These are phyloP conservation scores for Oropetium thomaeum DNA, from an alignment of 176 grass and related monocot genomes.

Conservation along the genomic window DNA sequence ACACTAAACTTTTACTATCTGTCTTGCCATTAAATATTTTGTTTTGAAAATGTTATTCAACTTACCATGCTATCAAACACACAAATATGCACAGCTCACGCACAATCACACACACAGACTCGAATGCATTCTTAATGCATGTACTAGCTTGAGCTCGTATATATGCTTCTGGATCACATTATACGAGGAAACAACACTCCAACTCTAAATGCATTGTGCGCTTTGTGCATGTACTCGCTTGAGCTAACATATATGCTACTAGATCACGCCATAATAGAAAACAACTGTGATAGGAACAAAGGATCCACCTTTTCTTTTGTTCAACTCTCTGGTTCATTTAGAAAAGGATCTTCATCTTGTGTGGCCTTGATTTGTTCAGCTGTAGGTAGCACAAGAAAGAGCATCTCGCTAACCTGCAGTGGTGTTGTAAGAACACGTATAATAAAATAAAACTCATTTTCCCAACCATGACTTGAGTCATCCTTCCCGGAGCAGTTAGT, in stretches of 20 bases:
- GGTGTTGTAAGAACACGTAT: background rate
- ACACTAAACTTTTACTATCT: background rate
- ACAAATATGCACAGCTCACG: too few species aligned
- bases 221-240: background rate
- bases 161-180: too few species aligned
- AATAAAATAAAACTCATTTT: conserved; percentile 4
- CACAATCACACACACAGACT: too few species aligned
- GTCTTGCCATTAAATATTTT: background rate
- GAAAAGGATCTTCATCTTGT: background rate
- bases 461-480: background rate
- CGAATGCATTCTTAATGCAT: too few species aligned
- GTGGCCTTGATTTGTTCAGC: too few species aligned
- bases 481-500: background rate
- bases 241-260: background rate
- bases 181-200: too few species aligned
- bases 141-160: too few species aligned
- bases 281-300: background rate
- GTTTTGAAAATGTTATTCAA: background rate
- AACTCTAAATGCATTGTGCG: background rate
- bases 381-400: too few species aligned
- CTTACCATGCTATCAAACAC: background rate
- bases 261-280: background rate
- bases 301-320: background rate
- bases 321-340: background rate
- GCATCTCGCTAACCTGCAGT: background rate